Conservation (phyloP, 2,329 filamentous ascomycete genomes). For the Fusarium sp. region DNA sequence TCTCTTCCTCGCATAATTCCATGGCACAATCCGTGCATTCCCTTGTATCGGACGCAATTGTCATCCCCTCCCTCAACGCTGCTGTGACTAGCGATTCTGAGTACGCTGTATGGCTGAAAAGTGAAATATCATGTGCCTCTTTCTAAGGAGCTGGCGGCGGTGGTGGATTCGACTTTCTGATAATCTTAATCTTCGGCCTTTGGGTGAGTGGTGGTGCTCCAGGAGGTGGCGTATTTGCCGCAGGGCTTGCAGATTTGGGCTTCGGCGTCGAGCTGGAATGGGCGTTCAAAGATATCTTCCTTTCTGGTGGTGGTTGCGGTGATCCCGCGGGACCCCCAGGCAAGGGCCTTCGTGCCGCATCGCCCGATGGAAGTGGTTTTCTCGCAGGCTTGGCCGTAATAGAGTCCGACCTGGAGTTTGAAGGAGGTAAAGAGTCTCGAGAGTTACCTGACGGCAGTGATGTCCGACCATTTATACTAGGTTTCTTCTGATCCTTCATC, state of each 20-base stretch:
- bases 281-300: constrained; percentile 45
- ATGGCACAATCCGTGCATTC: not conserved
- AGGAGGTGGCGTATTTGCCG: constrained; percentile 39
- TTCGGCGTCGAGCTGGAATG: constrained; percentile 37
- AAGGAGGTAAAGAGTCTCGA: constrained; percentile 42
- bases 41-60: not conserved
- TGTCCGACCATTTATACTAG: constrained; percentile 43
- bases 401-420: constrained; percentile 44
- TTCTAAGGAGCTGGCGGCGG: constrained; percentile 43
- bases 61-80: not conserved
- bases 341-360: constrained; percentile 48
- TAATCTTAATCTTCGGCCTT: constrained; percentile 53
- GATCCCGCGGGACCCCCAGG: constrained; percentile 45
- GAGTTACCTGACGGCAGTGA: constrained; percentile 49
- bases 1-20: not conserved
- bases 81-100: not conserved
- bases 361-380: constrained; percentile 52
- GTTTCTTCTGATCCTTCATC: constrained; percentile 46
- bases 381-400: constrained; percentile 51
- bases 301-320: constrained; percentile 38
- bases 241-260: constrained; percentile 43
- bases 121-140: not conserved
- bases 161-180: constrained; percentile 50
- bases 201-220: constrained; percentile 36
- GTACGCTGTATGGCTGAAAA: not conserved